Base-by-base conservation (phyloP, 1,284 basidiomycete genomes). In the Ganoderma resinaceum region DNA sequence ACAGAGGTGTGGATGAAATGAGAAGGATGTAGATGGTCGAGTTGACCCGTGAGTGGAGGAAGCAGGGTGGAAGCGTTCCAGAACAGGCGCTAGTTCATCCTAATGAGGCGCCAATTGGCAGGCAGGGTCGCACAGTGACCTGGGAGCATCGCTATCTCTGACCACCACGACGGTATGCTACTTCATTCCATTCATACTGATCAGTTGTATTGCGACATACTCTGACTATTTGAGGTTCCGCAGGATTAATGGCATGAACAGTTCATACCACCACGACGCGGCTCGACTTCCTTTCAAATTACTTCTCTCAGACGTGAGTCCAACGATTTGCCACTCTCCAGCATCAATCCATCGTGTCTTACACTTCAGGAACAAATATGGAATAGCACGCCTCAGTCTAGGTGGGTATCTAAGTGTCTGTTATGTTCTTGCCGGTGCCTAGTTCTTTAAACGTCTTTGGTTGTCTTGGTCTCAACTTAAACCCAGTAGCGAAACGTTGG, bases 1-100 rank as follows among this genome's bases (percentile, higher is more conserved):
- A 72, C 69, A 72, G 43, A 23, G 46, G 14, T 31, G 29, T 43
- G 59, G 26, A 35, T n/a, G 63, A 40, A 58, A 53, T 58, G 65
- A 59, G 53, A 26, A 18, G 5, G 46, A 33, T 35, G 58, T 40
- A 52, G 40, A 42, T 57, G 66, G 65, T 61, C 65, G 40, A 52
- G 61, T 35, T 29, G 63, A 66, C 66, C n/a, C 61, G 61, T 52
- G 58, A 55, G 67, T 46, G 61, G 55, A 26, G 46, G 46, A 26
- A n/a, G 16, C 16, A 52, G 29, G 14, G 49, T 46, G 55, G 33
- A 58, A 16, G 55, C 9, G 29, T 33, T 35, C 31, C 33, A 18
- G 16, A 29, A 20, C 29, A 29, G 52, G 52, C 52, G 52, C 52
- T 55, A 31, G 20, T 16, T 26, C 18, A 8, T 20, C 60, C 37